These are phyloP conservation scores for Porphyrellus cyaneotinctus DNA, from an alignment of 768 basidiomycete species.

Conservation along the genomic window DNA sequence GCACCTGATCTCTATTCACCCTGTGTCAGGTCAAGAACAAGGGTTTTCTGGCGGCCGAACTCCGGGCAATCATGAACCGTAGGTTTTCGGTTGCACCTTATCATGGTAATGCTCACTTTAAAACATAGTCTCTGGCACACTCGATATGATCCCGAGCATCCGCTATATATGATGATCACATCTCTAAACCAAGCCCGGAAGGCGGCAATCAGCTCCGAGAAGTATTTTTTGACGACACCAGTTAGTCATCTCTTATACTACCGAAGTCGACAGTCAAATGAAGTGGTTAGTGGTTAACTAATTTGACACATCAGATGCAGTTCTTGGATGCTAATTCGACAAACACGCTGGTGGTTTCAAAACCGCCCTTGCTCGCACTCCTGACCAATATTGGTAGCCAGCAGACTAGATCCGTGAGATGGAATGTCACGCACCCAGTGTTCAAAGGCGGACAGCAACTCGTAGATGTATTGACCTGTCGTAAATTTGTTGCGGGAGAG, in stretches of 20 bases:
- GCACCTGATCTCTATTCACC: not conserved
- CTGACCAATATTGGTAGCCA: constrained; percentile 50
- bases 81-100: constrained; percentile 2
- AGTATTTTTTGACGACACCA: constrained; percentile 43
- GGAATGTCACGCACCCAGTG: constrained; percentile 41
- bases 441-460: constrained; percentile 41
- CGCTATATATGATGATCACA: constrained; percentile 44
- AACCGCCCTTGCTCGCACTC: constrained; percentile 53
- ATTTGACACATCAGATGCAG: constrained; percentile 35
- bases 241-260: constrained; percentile 28
- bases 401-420: constrained; percentile 32
- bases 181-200: constrained; percentile 53
- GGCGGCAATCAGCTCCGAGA: constrained; percentile 41
- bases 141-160: constrained; percentile 47
- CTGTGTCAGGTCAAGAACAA: constrained; percentile 43
- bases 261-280: not conserved
- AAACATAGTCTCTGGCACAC: constrained; percentile 55
- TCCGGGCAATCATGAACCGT: constrained; percentile 53
- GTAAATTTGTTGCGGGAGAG: constrained; percentile 31
- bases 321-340: constrained; percentile 40
- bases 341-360: constrained; percentile 46
- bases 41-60: constrained; percentile 42
- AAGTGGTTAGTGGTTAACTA: not conserved
- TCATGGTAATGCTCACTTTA: constrained; percentile 2
- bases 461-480: constrained; percentile 54